A percentile compares a stretch with the other conserved stretches of the same genome.
Evolutionary conservation across 345 rosid genomes (phyloP).

Genomic region (Diplotaxis tenuifolia): DNA sequence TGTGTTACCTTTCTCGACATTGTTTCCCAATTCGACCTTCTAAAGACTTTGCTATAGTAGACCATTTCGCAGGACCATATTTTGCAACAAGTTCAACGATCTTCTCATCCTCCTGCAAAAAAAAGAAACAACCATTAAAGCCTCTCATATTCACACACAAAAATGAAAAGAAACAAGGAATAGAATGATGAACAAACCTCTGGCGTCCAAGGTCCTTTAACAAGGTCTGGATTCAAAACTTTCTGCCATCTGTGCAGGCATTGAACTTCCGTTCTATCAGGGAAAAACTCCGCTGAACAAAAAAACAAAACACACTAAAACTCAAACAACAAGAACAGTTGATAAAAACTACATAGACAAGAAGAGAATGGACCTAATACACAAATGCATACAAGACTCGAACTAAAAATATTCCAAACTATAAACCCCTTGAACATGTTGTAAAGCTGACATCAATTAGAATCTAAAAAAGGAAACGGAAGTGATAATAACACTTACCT

Average conservation of each 20-base stretch:
- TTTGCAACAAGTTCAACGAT: conserved; percentile 69
- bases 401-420: conserved; percentile 6
- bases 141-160: not conserved
- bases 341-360: not conserved
- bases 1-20: conserved; percentile 87
- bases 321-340: not conserved
- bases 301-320: not conserved
- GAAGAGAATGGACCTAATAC: too few species aligned
- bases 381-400: not conserved
- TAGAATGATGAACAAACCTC: conserved; percentile 64
- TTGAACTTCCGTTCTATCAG: conserved; percentile 92
- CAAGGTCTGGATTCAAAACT: conserved; percentile 92
- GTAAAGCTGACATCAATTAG: not conserved
- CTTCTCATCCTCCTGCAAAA: conserved; percentile 81
- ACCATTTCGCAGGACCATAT: conserved; percentile 94
- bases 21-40: conserved; percentile 99
- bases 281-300: conserved; percentile 75
- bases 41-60: conserved; percentile 82
- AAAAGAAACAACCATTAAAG: conserved; percentile 6
- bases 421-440: not conserved
- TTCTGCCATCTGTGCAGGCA: conserved; percentile 99
- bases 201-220: conserved; percentile 98
- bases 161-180: not conserved
- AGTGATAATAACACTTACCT: conserved; percentile 43
- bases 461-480: not conserved